A percentile compares a stretch with the other conserved stretches of the same genome.
phyloP scores from a whole-genome alignment of 148 eudicot species.

The Heliamphora exappendiculata region DNA sequence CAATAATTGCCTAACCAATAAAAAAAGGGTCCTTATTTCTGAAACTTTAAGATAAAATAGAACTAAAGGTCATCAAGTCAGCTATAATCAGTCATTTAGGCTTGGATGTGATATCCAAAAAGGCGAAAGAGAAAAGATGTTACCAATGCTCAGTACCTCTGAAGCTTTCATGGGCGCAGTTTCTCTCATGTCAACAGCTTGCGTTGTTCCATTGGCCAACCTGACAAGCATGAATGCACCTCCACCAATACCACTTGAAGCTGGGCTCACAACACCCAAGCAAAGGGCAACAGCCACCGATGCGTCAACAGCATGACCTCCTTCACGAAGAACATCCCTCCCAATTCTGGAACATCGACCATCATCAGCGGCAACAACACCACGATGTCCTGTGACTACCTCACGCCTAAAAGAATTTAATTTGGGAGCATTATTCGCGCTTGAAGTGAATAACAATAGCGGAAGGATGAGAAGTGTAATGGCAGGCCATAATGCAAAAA shows the following conservation, averaged over 20 bases:
- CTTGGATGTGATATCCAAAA: not conserved
- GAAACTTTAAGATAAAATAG: not conserved
- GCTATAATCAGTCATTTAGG: not conserved
- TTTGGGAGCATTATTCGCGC: not conserved
- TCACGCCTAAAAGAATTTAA: slow-evolving; percentile 10
- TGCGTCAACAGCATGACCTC: slow-evolving; percentile 37
- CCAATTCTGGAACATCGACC: slow-evolving; percentile 30
- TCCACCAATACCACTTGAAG: slow-evolving; percentile 37
- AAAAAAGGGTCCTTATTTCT: not conserved
- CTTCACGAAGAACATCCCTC: slow-evolving; percentile 20
- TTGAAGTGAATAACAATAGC: not conserved
- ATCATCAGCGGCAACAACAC: slow-evolving; percentile 30
- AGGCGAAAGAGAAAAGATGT: not conserved
- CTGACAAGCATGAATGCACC: slow-evolving; percentile 35
- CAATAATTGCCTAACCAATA: too few relatives aligned
- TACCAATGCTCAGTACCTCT: slow-evolving; percentile 7
- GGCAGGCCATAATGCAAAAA: not conserved
- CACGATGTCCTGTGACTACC: slow-evolving; percentile 9
- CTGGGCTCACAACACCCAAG: slow-evolving; percentile 34
- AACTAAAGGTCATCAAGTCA: slow-evolving; percentile 1
- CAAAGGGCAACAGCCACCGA: slow-evolving; percentile 26
- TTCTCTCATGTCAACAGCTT: slow-evolving; percentile 32
- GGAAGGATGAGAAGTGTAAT: slow-evolving; percentile 2
- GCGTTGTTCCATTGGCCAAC: slow-evolving; percentile 12
- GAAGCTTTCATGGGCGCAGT: slow-evolving; percentile 30